These are phyloP conservation scores for Talaromyces amestolkiae DNA, from an alignment of 2,329 filamentous ascomycete genomes.

Conservation along the genomic window DNA sequence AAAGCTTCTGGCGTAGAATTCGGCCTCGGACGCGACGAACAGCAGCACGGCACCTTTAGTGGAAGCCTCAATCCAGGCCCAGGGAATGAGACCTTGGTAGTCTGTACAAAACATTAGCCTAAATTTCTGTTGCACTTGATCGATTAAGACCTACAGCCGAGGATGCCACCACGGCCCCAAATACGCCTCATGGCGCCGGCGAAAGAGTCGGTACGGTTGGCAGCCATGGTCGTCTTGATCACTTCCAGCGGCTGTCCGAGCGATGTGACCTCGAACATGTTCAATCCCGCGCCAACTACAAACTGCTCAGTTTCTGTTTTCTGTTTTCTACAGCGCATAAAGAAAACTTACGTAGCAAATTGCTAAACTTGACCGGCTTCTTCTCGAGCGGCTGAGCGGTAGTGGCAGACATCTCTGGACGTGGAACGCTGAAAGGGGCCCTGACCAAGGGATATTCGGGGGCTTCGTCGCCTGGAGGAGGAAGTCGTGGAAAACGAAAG, in stretches of 20 bases:
- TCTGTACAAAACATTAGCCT: constrained; percentile 54
- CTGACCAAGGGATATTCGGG: constrained; percentile 93
- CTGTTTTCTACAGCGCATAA: constrained; percentile 56
- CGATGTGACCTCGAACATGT: constrained; percentile 86
- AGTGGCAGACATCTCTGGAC: constrained; percentile 57
- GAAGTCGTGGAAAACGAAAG: background rate
- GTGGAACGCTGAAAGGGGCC: constrained; percentile 68
- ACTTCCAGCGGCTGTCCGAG: constrained; percentile 89
- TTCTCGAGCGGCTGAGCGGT: constrained; percentile 70
- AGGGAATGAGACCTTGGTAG: constrained; percentile 98
- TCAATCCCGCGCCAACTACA: constrained; percentile 79
- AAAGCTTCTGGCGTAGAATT: constrained; percentile 82
- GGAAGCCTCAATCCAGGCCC: constrained; percentile 99
- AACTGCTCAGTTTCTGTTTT: constrained; percentile 72
- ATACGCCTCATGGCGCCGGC: constrained; percentile 75
- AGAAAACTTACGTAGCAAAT: constrained; percentile 68
- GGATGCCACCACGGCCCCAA: constrained; percentile 87
- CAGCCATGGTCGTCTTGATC: constrained; percentile 99
- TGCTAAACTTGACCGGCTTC: constrained; percentile 99
- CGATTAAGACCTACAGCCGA: constrained; percentile 72
- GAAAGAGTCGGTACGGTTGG: constrained; percentile 88
- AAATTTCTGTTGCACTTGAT: background rate
- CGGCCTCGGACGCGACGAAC: constrained; percentile 97
- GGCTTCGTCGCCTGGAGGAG: constrained; percentile 71
- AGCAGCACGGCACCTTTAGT: constrained; percentile 98